Percentiles rank a stretch among this genome's conserved stretches.
phyloP scores from a whole-genome alignment of 2,329 filamentous ascomycete species.

The Didymellaceae sp. region DNA sequence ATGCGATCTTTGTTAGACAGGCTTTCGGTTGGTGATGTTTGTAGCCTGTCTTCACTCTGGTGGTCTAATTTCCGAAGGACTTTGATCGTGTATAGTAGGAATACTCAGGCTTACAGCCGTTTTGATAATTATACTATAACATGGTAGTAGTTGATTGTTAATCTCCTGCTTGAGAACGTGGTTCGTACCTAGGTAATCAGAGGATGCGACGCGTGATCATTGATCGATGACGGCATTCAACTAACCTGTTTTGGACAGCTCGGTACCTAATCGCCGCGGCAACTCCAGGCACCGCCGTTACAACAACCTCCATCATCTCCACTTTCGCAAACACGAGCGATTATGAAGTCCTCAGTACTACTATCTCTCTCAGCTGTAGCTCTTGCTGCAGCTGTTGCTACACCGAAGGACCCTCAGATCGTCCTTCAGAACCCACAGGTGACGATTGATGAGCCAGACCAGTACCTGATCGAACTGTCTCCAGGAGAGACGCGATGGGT shows the following conservation, averaged over 20 bases:
- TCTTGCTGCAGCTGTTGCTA: slow-evolving; percentile 35
- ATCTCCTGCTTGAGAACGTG: no score
- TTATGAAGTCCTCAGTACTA: slow-evolving; percentile 45
- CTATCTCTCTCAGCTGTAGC: slow-evolving; percentile 42
- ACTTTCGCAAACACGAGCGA: slow-evolving; percentile 13
- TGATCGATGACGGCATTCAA: slow-evolving; percentile 8
- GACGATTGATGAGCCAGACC: slow-evolving; percentile 38
- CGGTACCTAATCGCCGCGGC: slow-evolving; percentile 31
- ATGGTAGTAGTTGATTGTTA: no score
- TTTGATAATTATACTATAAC: no score
- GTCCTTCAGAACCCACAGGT: slow-evolving; percentile 39
- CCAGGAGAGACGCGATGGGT: slow-evolving; percentile 86
- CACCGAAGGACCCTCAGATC: slow-evolving; percentile 36
- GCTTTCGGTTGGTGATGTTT: no score
- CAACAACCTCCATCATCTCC: slow-evolving; percentile 8
- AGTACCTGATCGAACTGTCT: slow-evolving; percentile 77
- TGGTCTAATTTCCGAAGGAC: no score
- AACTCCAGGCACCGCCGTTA: slow-evolving; percentile 21
- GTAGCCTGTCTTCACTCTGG: no score
- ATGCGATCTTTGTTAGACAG: no score
- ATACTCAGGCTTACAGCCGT: no score
- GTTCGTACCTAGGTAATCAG: no score
- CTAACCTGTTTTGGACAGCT: slow-evolving; percentile 13
- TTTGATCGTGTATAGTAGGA: no score
- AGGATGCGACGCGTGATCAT: not conserved